Evolutionary conservation across 2,329 filamentous ascomycete genomes (phyloP), one percentile per base, ranked within the genome.

Genomic region (Sclerotinia trifoliorum): DNA sequence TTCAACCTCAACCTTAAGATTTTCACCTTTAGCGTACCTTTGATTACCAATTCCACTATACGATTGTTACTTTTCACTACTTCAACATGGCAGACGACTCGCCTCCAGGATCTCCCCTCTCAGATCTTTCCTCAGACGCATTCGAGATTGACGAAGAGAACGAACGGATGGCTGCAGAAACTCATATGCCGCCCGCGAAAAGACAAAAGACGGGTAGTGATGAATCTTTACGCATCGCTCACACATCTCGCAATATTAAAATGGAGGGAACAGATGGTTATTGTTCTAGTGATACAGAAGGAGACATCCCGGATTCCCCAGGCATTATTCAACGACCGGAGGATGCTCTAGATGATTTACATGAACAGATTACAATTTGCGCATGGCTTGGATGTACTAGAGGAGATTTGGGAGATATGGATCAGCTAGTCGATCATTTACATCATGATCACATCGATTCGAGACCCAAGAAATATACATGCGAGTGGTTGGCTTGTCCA

Each of bases 391-490:
- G 88, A 68, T 95, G 91, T 77, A 81, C 83, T 52, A 87, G 83
- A 3, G 90, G 88, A 51, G 90, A 94, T 75, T 80, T 92, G 72
- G 84, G 87, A 21, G 91, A 94, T 76, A 94, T 94, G 91, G 91
- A 95, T 79, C 87, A 83, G 71, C 80, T 95, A 55, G 91, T 95
- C 54, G 86, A 91, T 74, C 91, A 95, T 76, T 91, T 95, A 69
- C 94, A 98, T 80, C 90, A 93, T 76, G 92, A 94, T 69, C 95
- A 99, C 80, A 97, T 98, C 76, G 93, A 95, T 77, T 92, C 89
- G 70, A 88, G 94, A 66, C 92, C 95, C 81, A 97, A 96, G 81
- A 97, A 95, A 79, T 98, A 98, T 78, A 93, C 92, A n/a, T 99
- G 95, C 80, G 94, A 98, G 80, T 99, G 95, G 95, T 88, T 86